phyloP scores from a whole-genome alignment of 306 rosid genomes.

The Gillenia trifoliata region DNA sequence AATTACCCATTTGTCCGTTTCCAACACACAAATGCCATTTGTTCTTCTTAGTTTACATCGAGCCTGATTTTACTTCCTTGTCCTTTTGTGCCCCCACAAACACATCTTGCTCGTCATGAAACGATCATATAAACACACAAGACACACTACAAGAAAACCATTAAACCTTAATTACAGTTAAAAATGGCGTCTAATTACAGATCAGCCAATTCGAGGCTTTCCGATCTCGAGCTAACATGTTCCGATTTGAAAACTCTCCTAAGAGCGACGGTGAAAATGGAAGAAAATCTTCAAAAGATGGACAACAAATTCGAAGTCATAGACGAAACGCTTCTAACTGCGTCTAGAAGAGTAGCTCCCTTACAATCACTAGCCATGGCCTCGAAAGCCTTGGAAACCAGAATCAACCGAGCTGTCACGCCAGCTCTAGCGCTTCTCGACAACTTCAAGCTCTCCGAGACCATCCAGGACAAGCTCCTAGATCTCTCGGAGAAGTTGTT shows the following conservation, averaged over 20 bases:
- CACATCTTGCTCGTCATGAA: conserved; percentile 14
- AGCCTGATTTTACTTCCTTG: conserved; percentile 11
- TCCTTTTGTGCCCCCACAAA: conserved; percentile 32
- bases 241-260: conserved; percentile 51
- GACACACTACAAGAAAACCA: neutral
- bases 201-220: conserved; percentile 18
- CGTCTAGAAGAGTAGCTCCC: conserved; percentile 57
- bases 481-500: conserved; percentile 36
- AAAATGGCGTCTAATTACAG: conserved; percentile 31
- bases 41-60: conserved; percentile 57
- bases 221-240: conserved; percentile 46
- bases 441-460: conserved; percentile 49
- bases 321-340: conserved; percentile 42
- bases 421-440: conserved; percentile 63
- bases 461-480: conserved; percentile 47
- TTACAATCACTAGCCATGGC: conserved; percentile 75
- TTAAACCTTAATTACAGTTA: neutral
- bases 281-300: conserved; percentile 37
- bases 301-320: conserved; percentile 41
- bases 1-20: conserved; percentile 32
- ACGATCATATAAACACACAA: neutral
- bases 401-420: conserved; percentile 66
- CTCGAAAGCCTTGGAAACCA: conserved; percentile 66
- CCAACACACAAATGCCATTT: conserved; percentile 43
- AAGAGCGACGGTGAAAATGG: conserved; percentile 32